Conservation (phyloP, 495 filamentous ascomycete genomes). For the Pseudoneurospora amorphoporcata region DNA sequence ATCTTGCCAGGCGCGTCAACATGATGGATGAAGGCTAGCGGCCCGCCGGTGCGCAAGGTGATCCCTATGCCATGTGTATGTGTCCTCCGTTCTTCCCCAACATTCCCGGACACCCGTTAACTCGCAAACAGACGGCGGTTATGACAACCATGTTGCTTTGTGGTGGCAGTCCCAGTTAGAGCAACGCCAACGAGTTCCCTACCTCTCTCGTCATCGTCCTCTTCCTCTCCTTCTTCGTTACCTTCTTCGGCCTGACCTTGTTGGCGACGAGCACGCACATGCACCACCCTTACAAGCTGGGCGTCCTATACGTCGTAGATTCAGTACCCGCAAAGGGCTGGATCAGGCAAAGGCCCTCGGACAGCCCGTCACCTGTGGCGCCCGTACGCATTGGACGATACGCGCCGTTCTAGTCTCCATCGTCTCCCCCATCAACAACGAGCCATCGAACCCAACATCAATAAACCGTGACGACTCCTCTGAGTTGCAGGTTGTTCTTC, state of each 20-base stretch:
- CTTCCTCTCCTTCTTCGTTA: not conserved
- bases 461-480: not conserved
- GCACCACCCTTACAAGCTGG: not conserved
- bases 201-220: not conserved
- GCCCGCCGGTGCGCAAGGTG: constrained; percentile 19
- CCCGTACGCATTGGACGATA: not conserved
- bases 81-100: not conserved
- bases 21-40: constrained; percentile 55
- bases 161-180: constrained; percentile 20
- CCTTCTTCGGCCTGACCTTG: not conserved
- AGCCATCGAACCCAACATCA: not conserved
- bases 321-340: not conserved
- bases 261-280: not conserved
- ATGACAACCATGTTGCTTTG: constrained; percentile 23
- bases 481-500: not conserved
- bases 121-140: constrained; percentile 18
- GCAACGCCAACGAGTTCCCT: not conserved
- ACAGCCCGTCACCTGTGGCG: not conserved
- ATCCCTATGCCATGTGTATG: constrained; percentile 27
- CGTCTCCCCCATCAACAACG: not conserved
- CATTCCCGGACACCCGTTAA: constrained; percentile 1
- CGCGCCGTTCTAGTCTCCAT: not conserved
- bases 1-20: constrained; percentile 73
- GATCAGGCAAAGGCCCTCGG: not conserved
- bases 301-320: not conserved